These are phyloP conservation scores for Dactylorhiza incarnata DNA, from an alignment of 106 monocot genomes.

Conservation along the genomic window DNA sequence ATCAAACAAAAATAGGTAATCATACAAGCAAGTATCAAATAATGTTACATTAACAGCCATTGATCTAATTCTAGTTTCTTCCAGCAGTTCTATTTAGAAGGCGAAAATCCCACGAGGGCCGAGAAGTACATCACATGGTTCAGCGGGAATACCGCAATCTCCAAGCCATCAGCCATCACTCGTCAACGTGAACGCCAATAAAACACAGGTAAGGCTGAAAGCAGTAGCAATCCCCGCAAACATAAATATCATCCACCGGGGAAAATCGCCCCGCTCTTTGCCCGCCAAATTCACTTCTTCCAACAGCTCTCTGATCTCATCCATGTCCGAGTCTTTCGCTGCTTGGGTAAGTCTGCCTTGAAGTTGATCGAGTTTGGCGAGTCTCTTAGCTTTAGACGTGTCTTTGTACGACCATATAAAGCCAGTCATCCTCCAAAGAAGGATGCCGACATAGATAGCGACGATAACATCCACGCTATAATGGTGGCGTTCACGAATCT, in stretches of 20 bases:
- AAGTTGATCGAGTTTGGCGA: conserved; percentile 65
- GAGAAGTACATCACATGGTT: neutral
- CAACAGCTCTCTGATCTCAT: conserved; percentile 54
- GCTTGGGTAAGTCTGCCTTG: conserved; percentile 51
- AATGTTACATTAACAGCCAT: no score
- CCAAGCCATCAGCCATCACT: conserved; percentile 57
- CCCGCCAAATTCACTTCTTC: conserved; percentile 73
- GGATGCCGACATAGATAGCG: conserved; percentile 91
- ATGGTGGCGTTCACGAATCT: conserved; percentile 85
- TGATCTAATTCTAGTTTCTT: no score
- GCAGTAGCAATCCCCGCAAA: conserved; percentile 45
- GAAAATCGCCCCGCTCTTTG: conserved; percentile 32
- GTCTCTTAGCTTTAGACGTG: conserved; percentile 23
- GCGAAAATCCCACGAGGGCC: neutral
- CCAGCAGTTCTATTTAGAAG: neutral
- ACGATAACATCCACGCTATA: conserved; percentile 80
- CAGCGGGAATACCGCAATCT: neutral
- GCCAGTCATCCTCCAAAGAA: conserved; percentile 75
- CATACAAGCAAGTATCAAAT: no score
- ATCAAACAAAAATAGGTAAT: no score
- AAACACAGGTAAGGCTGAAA: conserved; percentile 41
- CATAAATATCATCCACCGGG: conserved; percentile 39
- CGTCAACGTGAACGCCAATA: conserved; percentile 65
- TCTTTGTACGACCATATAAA: conserved; percentile 85
- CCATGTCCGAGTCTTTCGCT: conserved; percentile 79